Conservation (phyloP, 129 eudicot species). For the Tanacetum coccineum region DNA sequence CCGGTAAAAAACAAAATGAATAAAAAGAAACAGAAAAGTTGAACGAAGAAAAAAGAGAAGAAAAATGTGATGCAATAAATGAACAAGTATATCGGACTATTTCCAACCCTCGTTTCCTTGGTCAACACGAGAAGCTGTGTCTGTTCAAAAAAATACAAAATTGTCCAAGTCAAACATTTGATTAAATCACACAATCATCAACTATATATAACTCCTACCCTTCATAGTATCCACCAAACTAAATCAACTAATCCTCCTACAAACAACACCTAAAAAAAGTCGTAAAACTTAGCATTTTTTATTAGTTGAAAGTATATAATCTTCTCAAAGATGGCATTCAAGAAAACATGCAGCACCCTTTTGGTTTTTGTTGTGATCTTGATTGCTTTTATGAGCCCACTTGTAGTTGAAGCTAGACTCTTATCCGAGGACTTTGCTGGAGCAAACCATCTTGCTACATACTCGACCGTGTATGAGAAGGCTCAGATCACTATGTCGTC, state of each 20-base stretch:
- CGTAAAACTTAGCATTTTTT: background rate
- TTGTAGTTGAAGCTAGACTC: constrained; percentile 26
- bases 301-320: background rate
- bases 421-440: constrained; percentile 31
- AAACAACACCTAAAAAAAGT: background rate
- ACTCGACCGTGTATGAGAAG: constrained; percentile 28
- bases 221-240: constrained; percentile 5
- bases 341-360: constrained; percentile 22
- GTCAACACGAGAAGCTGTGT: constrained; percentile 28
- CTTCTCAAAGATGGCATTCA: constrained; percentile 23
- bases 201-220: constrained; percentile 6
- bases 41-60: too few species aligned
- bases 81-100: background rate
- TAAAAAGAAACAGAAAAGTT: too few species aligned
- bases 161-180: constrained; percentile 19
- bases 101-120: constrained; percentile 21
- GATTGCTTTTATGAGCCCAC: constrained; percentile 19
- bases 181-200: background rate
- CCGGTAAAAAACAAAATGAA: too few species aligned
- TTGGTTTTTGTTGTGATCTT: constrained; percentile 17
- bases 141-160: constrained; percentile 26
- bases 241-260: constrained; percentile 1
- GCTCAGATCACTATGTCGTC: constrained; percentile 26
- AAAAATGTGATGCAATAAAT: too few species aligned
- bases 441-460: constrained; percentile 28